Conservation (phyloP, 768 basidiomycete species). For the Xerocomus brunneocitrinus region DNA sequence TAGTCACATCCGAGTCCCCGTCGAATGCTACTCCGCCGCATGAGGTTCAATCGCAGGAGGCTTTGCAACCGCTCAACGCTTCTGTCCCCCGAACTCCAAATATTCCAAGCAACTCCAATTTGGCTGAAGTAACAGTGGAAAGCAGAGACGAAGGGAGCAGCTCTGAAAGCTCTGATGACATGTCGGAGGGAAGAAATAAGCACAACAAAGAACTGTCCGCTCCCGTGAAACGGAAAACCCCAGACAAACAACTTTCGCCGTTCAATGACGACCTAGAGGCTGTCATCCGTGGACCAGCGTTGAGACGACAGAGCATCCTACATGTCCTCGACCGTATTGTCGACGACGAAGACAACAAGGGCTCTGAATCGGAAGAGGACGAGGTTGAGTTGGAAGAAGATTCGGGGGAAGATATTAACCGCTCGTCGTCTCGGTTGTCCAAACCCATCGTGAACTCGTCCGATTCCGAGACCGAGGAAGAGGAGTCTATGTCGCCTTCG, state of each 20-base stretch:
- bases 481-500: conserved; percentile 16
- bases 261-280: conserved; percentile 34
- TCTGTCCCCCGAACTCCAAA: conserved; percentile 12
- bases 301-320: conserved; percentile 15
- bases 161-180: conserved; percentile 32
- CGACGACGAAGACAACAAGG: conserved; percentile 31
- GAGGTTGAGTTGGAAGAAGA: conserved; percentile 42
- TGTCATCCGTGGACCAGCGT: conserved; percentile 39
- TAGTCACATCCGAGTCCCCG: neutral
- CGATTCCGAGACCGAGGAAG: conserved; percentile 35
- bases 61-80: neutral
- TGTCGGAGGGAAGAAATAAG: conserved; percentile 16
- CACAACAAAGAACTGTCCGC: conserved; percentile 5
- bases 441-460: conserved; percentile 31
- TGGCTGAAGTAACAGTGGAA: conserved; percentile 36
- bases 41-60: neutral
- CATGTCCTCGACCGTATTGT: conserved; percentile 29
- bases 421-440: conserved; percentile 30
- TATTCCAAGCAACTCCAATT: conserved; percentile 29
- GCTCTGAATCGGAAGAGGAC: conserved; percentile 37
- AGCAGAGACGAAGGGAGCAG: conserved; percentile 38
- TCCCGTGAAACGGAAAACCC: neutral
- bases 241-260: conserved; percentile 1
- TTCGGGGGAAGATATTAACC: conserved; percentile 29
- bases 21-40: neutral